Conservation (phyloP, 257 asterid species). For the Avicennia marina region DNA sequence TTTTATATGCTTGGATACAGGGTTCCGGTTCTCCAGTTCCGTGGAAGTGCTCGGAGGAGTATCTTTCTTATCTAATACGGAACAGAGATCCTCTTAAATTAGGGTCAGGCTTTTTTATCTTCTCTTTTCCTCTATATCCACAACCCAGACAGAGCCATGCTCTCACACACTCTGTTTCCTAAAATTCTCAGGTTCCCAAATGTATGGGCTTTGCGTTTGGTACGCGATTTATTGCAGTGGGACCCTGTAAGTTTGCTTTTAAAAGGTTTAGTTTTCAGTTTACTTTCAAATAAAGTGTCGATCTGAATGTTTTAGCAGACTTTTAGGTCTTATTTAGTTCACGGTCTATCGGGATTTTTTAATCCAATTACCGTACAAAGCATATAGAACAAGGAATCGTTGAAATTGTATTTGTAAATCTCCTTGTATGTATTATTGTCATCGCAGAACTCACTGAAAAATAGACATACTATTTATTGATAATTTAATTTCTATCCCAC, state of each 20-base stretch:
- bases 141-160: background rate
- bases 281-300: background rate
- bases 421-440: too few species aligned
- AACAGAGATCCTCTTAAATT: constrained; percentile 89
- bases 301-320: too few species aligned
- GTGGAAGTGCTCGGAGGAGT: constrained; percentile 97
- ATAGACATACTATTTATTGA: too few species aligned
- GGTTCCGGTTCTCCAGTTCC: constrained; percentile 80
- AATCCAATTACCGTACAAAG: too few species aligned
- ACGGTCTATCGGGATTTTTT: background rate
- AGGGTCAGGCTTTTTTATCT: constrained; percentile 51
- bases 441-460: too few species aligned
- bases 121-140: too few species aligned
- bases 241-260: constrained; percentile 71
- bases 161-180: background rate
- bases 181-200: constrained; percentile 67
- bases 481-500: too few species aligned
- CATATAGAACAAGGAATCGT: too few species aligned
- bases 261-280: background rate
- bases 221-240: constrained; percentile 82
- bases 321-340: background rate
- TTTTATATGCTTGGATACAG: constrained; percentile 34
- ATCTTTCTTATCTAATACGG: constrained; percentile 66
- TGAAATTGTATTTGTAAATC: too few species aligned
- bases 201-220: constrained; percentile 73